Percentiles rank a stretch among this genome's conserved stretches.
Evolutionary conservation across 768 basidiomycete genomes (phyloP).

Genomic region (Brasilioporus rufonigricans): DNA sequence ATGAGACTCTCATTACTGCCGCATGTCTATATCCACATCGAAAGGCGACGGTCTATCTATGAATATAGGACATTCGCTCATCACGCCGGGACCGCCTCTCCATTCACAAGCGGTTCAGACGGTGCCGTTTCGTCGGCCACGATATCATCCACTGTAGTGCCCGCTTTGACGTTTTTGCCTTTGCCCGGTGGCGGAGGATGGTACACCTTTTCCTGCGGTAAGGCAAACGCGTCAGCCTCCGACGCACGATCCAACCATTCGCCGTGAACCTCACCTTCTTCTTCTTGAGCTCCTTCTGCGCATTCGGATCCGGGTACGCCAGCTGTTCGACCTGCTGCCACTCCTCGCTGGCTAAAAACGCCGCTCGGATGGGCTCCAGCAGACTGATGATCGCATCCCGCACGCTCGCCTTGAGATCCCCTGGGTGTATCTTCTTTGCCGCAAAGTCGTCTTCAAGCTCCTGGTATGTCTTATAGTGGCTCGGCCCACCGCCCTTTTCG

Average conservation of each 20-base stretch:
- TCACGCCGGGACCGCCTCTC: conserved; percentile 5
- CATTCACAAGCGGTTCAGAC: conserved; percentile 3
- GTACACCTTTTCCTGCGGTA: conserved; percentile 68
- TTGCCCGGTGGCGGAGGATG: conserved; percentile 82
- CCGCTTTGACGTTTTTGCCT: conserved; percentile 47
- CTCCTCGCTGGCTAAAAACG: conserved; percentile 73
- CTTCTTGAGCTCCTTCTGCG: conserved; percentile 57
- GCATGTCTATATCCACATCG: too few species aligned
- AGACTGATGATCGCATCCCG: conserved; percentile 70
- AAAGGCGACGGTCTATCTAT: not conserved
- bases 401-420: conserved; percentile 82
- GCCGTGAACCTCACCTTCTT: conserved; percentile 45
- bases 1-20: not conserved
- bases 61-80: not conserved
- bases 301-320: conserved; percentile 82
- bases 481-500: conserved; percentile 69
- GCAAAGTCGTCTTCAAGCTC: conserved; percentile 74
- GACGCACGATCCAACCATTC: not conserved
- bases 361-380: conserved; percentile 76
- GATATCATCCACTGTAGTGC: conserved; percentile 7
- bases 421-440: conserved; percentile 78
- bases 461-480: conserved; percentile 68
- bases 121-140: not conserved
- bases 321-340: conserved; percentile 74
- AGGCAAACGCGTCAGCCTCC: not conserved